Evolutionary conservation across 192 early-diverging fungal species (phyloP).

Genomic region (Backusella morwellensis): DNA sequence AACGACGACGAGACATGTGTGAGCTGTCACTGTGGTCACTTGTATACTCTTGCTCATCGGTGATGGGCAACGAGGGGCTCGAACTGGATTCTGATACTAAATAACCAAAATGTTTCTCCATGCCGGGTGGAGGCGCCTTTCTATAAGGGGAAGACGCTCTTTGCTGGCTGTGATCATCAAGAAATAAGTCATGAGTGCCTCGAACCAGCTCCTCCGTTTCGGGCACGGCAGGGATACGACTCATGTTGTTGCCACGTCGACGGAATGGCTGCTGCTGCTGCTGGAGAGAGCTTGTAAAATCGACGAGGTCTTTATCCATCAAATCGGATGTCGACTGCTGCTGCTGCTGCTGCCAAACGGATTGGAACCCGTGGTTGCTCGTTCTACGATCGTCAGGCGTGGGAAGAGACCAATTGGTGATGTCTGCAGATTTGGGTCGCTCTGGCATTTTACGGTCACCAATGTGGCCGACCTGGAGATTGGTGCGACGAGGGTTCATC

Average conservation of each 20-base stretch:
- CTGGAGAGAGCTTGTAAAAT: constrained; percentile 10
- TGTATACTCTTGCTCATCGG: constrained; percentile 12
- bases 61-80: not conserved
- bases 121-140: constrained; percentile 5
- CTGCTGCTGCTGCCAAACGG: constrained; percentile 2
- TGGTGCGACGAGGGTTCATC: constrained; percentile 6
- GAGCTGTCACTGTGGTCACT: constrained; percentile 37
- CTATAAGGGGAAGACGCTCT: not conserved
- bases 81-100: constrained; percentile 1
- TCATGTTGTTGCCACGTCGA: not conserved
- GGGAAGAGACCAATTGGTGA: constrained; percentile 23
- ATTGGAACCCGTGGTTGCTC: not conserved
- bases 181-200: not conserved
- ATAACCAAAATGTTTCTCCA: constrained; percentile 15
- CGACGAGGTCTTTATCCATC: constrained; percentile 6
- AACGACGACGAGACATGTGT: constrained; percentile 4
- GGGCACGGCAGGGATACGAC: constrained; percentile 9
- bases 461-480: constrained; percentile 18
- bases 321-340: not conserved
- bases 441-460: constrained; percentile 26
- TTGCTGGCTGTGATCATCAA: not conserved
- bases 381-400: constrained; percentile 16
- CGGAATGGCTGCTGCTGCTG: constrained; percentile 4
- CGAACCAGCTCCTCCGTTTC: constrained; percentile 5
- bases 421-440: constrained; percentile 25